Conservation (phyloP, 441 rosid species). For the Dalechampia spathulata region DNA sequence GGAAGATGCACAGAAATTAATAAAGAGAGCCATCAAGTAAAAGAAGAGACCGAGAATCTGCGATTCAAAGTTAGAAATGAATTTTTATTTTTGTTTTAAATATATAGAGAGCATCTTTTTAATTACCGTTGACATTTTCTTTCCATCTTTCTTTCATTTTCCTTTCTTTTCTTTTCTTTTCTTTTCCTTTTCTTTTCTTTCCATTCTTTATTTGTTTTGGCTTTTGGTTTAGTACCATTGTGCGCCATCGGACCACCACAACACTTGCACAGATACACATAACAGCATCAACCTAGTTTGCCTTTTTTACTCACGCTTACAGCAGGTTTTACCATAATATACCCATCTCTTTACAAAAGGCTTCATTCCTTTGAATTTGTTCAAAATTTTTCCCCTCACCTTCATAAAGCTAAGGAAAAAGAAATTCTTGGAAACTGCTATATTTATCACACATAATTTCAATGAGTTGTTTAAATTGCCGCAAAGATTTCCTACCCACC, state of each 20-base stretch:
- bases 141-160: neutral
- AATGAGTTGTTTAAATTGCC: neutral
- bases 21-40: slow-evolving; percentile 28
- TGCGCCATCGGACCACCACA: slow-evolving; percentile 46
- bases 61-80: slow-evolving; percentile 11
- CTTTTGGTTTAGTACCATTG: slow-evolving; percentile 28
- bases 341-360: slow-evolving; percentile 31
- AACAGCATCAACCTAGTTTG: slow-evolving; percentile 30
- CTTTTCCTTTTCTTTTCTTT: neutral
- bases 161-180: neutral
- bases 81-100: slow-evolving; percentile 15
- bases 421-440: slow-evolving; percentile 36
- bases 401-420: slow-evolving; percentile 24
- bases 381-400: slow-evolving; percentile 10
- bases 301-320: slow-evolving; percentile 40
- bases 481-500: neutral
- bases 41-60: slow-evolving; percentile 15
- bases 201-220: slow-evolving; percentile 1
- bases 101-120: slow-evolving; percentile 23
- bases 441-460: neutral
- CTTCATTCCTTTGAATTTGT: slow-evolving; percentile 18
- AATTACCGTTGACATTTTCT: slow-evolving; percentile 49
- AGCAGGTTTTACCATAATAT: slow-evolving; percentile 13
- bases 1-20: slow-evolving; percentile 40
- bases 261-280: slow-evolving; percentile 43